Conservation (phyloP, 805 yeast species). For the Metschnikowia arizonensis region DNA sequence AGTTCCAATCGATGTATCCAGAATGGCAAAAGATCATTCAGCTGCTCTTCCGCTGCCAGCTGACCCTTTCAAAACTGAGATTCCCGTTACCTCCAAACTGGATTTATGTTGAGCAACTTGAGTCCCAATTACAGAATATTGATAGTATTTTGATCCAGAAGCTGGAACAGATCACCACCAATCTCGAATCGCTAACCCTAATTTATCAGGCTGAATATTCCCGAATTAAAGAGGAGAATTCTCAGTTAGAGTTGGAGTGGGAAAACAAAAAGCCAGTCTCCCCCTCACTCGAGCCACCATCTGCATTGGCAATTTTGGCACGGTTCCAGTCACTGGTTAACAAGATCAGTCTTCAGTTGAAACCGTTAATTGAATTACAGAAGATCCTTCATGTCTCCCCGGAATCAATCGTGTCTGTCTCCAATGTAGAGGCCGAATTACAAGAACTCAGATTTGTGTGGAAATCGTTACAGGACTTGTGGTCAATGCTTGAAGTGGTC, state of each 20-base stretch:
- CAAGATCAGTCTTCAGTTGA: constrained; percentile 5
- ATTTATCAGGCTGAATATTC: constrained; percentile 39
- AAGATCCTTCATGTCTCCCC: constrained; percentile 31
- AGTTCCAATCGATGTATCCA: background rate
- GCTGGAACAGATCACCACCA: constrained; percentile 35
- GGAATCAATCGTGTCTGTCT: constrained; percentile 24
- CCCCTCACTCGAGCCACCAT: constrained; percentile 36
- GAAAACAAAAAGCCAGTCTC: constrained; percentile 42
- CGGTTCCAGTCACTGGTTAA: constrained; percentile 28
- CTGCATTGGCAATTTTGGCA: constrained; percentile 41
- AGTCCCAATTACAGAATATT: constrained; percentile 43
- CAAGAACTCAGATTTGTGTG: constrained; percentile 58
- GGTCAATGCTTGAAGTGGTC: constrained; percentile 43
- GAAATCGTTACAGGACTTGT: constrained; percentile 52
- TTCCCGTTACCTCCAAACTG: constrained; percentile 50
- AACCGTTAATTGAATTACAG: constrained; percentile 18
- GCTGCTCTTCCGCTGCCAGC: constrained; percentile 27
- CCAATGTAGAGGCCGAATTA: constrained; percentile 44
- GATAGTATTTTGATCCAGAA: constrained; percentile 34
- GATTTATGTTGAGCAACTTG: constrained; percentile 62
- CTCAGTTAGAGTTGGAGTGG: constrained; percentile 45
- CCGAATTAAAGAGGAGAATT: constrained; percentile 30
- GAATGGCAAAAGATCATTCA: constrained; percentile 13
- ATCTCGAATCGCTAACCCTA: constrained; percentile 40
- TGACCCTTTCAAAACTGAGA: constrained; percentile 39